Evolutionary conservation across 2,329 filamentous ascomycete genomes (phyloP).

Genomic region (Orbilia brochopaga): DNA sequence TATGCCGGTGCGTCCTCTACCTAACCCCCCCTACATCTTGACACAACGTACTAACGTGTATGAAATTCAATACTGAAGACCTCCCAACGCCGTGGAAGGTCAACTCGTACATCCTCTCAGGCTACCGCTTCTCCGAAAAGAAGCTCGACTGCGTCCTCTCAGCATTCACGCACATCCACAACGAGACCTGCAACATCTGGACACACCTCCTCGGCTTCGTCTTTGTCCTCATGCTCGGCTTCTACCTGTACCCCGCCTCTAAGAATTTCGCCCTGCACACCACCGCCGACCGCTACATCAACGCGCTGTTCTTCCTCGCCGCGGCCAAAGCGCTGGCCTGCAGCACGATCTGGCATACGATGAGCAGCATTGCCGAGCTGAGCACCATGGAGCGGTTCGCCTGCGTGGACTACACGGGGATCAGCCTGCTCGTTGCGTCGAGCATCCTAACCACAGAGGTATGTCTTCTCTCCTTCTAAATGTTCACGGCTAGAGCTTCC

Average conservation of each 20-base stretch:
- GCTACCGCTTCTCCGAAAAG: constrained; percentile 92
- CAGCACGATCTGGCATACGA: constrained; percentile 97
- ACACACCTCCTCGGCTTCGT: constrained; percentile 89
- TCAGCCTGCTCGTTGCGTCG: constrained; percentile 89
- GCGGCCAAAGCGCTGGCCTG: constrained; percentile 94
- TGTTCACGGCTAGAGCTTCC: not conserved
- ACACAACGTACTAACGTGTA: not conserved
- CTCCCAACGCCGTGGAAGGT: constrained; percentile 90
- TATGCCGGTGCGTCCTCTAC: constrained; percentile 67
- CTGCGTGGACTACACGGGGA: constrained; percentile 97
- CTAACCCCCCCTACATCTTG: not conserved
- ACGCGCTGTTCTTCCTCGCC: constrained; percentile 93
- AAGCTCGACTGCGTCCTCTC: constrained; percentile 88
- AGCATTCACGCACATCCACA: constrained; percentile 76
- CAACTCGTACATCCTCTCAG: constrained; percentile 88
- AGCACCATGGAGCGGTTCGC: constrained; percentile 91
- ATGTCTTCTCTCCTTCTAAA: not conserved
- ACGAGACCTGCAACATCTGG: constrained; percentile 98
- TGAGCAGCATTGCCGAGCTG: constrained; percentile 94
- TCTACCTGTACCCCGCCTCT: constrained; percentile 93
- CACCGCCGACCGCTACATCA: constrained; percentile 86
- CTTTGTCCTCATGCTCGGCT: constrained; percentile 83
- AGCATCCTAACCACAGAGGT: constrained; percentile 93
- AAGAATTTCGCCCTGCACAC: constrained; percentile 85
- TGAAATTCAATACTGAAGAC: constrained; percentile 62